Percentiles rank a stretch among this genome's conserved stretches.
Evolutionary conservation across 1,284 basidiomycete genomes (phyloP).

Genomic region (Trichosporon sp.): DNA sequence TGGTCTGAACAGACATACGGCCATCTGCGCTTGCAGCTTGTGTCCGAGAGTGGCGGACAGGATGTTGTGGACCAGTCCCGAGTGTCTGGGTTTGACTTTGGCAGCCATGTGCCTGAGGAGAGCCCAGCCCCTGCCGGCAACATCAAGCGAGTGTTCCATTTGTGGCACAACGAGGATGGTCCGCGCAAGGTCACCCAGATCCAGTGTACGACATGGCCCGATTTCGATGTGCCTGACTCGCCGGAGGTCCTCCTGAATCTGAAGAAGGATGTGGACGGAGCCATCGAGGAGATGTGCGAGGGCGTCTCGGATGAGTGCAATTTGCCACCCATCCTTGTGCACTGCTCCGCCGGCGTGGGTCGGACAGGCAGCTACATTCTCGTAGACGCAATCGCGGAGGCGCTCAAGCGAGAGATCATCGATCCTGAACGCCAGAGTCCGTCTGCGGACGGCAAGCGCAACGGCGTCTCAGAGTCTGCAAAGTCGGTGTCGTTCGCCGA

Average conservation of each 20-base stretch:
- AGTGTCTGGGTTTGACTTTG: slow-evolving; percentile 47
- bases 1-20: slow-evolving; percentile 74
- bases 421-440: not conserved
- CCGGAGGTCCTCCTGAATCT: slow-evolving; percentile 67
- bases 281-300: slow-evolving; percentile 56
- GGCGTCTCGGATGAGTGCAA: slow-evolving; percentile 18
- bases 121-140: slow-evolving; percentile 15
- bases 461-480: not conserved
- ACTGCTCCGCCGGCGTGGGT: slow-evolving; percentile 77
- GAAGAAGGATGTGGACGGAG: slow-evolving; percentile 56
- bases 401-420: slow-evolving; percentile 57
- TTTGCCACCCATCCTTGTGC: slow-evolving; percentile 47
- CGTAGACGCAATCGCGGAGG: slow-evolving; percentile 77
- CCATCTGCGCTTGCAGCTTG: slow-evolving; percentile 58
- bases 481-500: not conserved
- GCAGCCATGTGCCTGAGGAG: slow-evolving; percentile 12
- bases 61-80: slow-evolving; percentile 32
- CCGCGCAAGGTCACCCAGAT: slow-evolving; percentile 61
- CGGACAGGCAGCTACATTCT: slow-evolving; percentile 87
- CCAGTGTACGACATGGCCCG: slow-evolving; percentile 88
- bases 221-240: slow-evolving; percentile 84
- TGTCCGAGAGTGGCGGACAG: slow-evolving; percentile 58
- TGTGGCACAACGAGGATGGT: slow-evolving; percentile 57
- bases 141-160: slow-evolving; percentile 65
- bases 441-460: not conserved